phyloP scores from a whole-genome alignment of 768 basidiomycete genomes.

The Kwoniella bestiolae region DNA sequence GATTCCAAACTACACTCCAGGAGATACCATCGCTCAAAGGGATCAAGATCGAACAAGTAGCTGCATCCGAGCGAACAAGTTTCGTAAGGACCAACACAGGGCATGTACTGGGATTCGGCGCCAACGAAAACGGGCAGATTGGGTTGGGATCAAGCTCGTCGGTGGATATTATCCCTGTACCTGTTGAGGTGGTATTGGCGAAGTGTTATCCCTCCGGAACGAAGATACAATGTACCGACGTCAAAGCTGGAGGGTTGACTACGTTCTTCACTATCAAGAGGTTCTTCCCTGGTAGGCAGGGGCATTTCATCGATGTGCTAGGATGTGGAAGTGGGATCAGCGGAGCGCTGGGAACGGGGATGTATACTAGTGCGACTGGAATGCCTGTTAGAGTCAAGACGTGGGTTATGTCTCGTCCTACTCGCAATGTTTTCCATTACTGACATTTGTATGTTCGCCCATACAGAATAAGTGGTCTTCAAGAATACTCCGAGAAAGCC shows the following conservation, averaged over 20 bases:
- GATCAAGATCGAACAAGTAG: conserved; percentile 69
- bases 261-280: conserved; percentile 77
- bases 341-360: conserved; percentile 62
- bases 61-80: conserved; percentile 73
- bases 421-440: not conserved
- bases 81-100: conserved; percentile 73
- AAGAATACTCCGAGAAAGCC: conserved; percentile 75
- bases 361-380: conserved; percentile 72
- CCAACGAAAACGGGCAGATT: conserved; percentile 85
- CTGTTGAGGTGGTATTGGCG: conserved; percentile 81
- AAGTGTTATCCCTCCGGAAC: conserved; percentile 63
- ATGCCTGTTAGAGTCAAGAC: conserved; percentile 74
- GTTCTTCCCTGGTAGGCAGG: conserved; percentile 52
- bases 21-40: conserved; percentile 76
- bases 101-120: conserved; percentile 83
- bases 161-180: conserved; percentile 72
- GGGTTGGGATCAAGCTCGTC: conserved; percentile 71
- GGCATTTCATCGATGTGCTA: conserved; percentile 63
- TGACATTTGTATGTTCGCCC: not conserved
- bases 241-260: conserved; percentile 66
- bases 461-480: conserved; percentile 69
- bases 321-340: conserved; percentile 83
- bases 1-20: conserved; percentile 71
- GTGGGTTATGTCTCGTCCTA: conserved; percentile 25
- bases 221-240: conserved; percentile 66